phyloP scores from a whole-genome alignment of 225 moss, liverwort and hornwort genomes.

The Marchantia polymorpha region DNA sequence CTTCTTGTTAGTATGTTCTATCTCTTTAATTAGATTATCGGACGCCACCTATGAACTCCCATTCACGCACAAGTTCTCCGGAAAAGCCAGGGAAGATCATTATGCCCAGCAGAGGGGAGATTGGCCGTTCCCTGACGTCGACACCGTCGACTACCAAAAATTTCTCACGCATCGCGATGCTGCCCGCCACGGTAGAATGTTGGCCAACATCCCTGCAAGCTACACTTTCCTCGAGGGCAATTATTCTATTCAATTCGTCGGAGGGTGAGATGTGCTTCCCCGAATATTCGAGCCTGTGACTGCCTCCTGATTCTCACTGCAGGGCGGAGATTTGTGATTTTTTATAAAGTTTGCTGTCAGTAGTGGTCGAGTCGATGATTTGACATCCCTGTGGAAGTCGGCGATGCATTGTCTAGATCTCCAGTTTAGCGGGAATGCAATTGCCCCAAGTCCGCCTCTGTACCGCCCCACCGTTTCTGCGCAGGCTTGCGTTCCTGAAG shows the following conservation, averaged over 20 bases:
- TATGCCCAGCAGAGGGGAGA: no score
- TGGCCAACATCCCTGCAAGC: neutral
- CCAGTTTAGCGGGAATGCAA: neutral
- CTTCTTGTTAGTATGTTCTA: no score
- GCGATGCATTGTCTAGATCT: neutral
- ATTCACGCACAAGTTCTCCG: no score
- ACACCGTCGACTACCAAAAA: no score
- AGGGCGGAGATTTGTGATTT: neutral
- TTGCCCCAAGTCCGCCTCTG: neutral
- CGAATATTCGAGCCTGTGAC: neutral
- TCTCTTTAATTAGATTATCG: no score
- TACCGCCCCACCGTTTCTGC: neutral
- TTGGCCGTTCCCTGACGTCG: no score
- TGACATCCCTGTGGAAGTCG: neutral
- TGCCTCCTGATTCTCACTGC: neutral
- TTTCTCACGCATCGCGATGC: no score
- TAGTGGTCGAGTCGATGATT: neutral
- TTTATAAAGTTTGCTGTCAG: neutral
- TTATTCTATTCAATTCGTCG: neutral
- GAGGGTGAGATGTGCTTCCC: conserved; percentile 24
- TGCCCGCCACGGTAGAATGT: neutral
- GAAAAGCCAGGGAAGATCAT: no score
- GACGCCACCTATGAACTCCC: no score
- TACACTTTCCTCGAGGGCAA: conserved; percentile 31
- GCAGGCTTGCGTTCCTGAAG: neutral